phyloP scores from a whole-genome alignment of 2,329 filamentous ascomycete species.

The Phyllosticta citrichinensis region DNA sequence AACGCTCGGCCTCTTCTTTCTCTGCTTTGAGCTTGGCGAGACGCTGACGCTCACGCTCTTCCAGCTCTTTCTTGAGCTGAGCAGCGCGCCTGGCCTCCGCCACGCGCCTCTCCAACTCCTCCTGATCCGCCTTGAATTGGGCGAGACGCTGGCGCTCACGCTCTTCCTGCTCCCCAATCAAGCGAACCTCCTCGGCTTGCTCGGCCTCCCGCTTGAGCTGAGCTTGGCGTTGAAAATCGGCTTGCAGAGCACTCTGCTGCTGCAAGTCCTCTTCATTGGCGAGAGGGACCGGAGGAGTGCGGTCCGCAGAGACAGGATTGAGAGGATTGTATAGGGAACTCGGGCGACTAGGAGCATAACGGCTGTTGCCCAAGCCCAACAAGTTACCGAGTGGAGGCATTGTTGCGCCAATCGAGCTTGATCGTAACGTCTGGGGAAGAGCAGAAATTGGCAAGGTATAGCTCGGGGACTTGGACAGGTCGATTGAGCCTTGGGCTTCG shows the following conservation, averaged over 20 bases:
- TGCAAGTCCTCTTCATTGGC: too few relatives aligned
- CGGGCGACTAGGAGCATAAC: background rate
- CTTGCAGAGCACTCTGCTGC: too few relatives aligned
- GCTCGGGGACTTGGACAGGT: background rate
- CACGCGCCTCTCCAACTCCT: background rate
- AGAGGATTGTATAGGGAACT: background rate
- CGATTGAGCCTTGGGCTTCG: background rate
- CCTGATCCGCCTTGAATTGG: background rate
- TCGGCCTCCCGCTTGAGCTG: background rate
- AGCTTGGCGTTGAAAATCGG: background rate
- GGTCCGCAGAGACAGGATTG: too few relatives aligned
- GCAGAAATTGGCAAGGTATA: background rate
- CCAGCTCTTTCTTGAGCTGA: background rate
- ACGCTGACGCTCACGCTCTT: background rate
- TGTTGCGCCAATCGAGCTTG: constrained; percentile 8
- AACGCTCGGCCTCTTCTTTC: background rate
- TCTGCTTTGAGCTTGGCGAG: background rate
- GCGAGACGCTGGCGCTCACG: background rate
- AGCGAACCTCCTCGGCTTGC: background rate
- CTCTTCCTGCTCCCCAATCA: background rate
- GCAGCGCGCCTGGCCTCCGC: background rate
- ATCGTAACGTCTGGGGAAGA: background rate
- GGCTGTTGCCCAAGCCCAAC: background rate
- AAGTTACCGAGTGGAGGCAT: background rate
- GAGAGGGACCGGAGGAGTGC: too few relatives aligned